Percentiles rank a stretch among this genome's conserved stretches.
Evolutionary conservation across 1,284 basidiomycete species (phyloP).

Genomic region (Tetrapyrgos nigripes): DNA sequence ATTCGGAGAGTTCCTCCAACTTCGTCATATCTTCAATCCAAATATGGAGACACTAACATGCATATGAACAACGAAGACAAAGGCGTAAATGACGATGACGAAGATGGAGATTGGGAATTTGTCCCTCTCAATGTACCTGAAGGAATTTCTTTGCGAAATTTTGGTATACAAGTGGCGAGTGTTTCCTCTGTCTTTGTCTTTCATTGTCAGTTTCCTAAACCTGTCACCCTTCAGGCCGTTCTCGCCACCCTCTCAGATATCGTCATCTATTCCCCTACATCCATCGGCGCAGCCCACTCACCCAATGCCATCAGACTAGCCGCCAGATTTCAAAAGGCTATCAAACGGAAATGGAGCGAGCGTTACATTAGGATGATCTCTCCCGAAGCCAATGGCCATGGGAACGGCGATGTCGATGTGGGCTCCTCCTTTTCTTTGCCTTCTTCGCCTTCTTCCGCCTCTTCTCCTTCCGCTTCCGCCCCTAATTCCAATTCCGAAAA

Average conservation of each 20-base stretch:
- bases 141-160: conserved; percentile 79
- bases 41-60: neutral
- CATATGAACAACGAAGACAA: too few species aligned
- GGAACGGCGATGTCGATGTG: neutral
- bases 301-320: conserved; percentile 63
- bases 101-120: conserved; percentile 59
- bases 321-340: conserved; percentile 61
- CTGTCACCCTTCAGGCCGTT: conserved; percentile 53
- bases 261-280: conserved; percentile 81
- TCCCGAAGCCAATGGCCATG: neutral
- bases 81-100: too few species aligned
- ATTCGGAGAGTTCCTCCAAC: conserved; percentile 23
- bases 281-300: conserved; percentile 47
- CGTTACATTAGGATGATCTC: neutral
- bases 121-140: conserved; percentile 71
- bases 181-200: conserved; percentile 11
- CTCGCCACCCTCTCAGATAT: conserved; percentile 91
- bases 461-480: too few species aligned
- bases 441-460: too few species aligned
- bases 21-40: neutral
- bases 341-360: conserved; percentile 42
- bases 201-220: neutral
- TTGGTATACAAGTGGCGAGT: conserved; percentile 84
- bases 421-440: neutral
- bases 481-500: neutral